Percentiles rank a stretch among this genome's conserved stretches.
Conservation (phyloP, 2,329 filamentous ascomycete genomes). For the Geosmithia flava region DNA sequence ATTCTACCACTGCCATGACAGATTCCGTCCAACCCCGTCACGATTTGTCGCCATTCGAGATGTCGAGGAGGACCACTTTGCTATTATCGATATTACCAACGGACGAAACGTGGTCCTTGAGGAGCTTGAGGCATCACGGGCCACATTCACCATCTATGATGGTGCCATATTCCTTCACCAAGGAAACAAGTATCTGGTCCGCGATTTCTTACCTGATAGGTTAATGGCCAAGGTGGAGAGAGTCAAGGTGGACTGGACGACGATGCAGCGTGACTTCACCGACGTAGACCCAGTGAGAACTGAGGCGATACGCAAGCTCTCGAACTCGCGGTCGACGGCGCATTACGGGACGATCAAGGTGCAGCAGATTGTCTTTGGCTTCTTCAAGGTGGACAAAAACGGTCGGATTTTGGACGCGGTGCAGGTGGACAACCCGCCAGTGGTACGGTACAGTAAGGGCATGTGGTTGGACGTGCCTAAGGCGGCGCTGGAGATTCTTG, state of each 20-base stretch:
- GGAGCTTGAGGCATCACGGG: slow-evolving; percentile 91
- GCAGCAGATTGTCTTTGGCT: slow-evolving; percentile 82
- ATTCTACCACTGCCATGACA: slow-evolving; percentile 81
- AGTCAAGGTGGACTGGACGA: slow-evolving; percentile 92
- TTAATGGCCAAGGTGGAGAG: slow-evolving; percentile 78
- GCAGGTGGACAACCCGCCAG: slow-evolving; percentile 84
- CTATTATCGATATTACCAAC: slow-evolving; percentile 79
- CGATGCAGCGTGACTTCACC: slow-evolving; percentile 82
- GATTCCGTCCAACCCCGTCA: slow-evolving; percentile 77
- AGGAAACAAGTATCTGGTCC: slow-evolving; percentile 83
- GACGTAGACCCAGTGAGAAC: slow-evolving; percentile 91
- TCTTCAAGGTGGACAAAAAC: slow-evolving; percentile 89
- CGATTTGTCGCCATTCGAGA: slow-evolving; percentile 80
- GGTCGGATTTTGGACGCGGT: slow-evolving; percentile 83
- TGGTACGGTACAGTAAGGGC: slow-evolving; percentile 72
- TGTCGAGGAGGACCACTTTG: slow-evolving; percentile 81
- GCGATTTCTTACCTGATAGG: slow-evolving; percentile 71
- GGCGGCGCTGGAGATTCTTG: slow-evolving; percentile 65
- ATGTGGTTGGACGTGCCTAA: slow-evolving; percentile 94
- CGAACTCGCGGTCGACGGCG: slow-evolving; percentile 50
- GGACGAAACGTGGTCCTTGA: slow-evolving; percentile 77
- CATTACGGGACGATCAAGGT: slow-evolving; percentile 84
- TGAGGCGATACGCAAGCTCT: slow-evolving; percentile 67
- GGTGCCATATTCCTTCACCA: slow-evolving; percentile 96
- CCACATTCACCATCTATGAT: slow-evolving; percentile 92